Percentiles rank a stretch among this genome's conserved stretches.
Evolutionary conservation across 495 filamentous ascomycete genomes (phyloP).

Genomic region (Choiromyces venosus): DNA sequence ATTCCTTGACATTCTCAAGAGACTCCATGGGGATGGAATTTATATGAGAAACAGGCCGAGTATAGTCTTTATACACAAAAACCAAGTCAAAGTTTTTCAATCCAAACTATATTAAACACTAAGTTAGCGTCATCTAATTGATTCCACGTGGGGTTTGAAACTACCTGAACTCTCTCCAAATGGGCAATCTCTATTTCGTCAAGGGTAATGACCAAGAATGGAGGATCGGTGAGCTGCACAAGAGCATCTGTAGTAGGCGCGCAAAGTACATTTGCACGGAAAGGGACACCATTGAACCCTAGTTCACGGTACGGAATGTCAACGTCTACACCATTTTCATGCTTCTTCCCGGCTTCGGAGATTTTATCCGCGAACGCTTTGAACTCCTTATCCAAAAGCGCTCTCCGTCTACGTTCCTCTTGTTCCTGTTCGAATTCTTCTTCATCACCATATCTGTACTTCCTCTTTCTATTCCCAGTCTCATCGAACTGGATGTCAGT

Average conservation of each 20-base stretch:
- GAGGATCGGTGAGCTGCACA: slow-evolving; percentile 95
- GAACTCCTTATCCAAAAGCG: slow-evolving; percentile 90
- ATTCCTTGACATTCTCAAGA: slow-evolving; percentile 93
- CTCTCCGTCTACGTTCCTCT: slow-evolving; percentile 84
- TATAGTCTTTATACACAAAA: slow-evolving; percentile 95
- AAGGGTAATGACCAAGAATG: slow-evolving; percentile 89
- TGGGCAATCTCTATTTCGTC: slow-evolving; percentile 96
- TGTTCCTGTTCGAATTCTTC: slow-evolving; percentile 99
- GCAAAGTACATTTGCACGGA: slow-evolving; percentile 86
- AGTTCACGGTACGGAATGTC: slow-evolving; percentile 96
- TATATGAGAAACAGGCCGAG: slow-evolving; percentile 77
- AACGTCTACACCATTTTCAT: slow-evolving; percentile 67
- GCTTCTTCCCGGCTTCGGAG: slow-evolving; percentile 79
- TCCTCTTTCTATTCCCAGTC: slow-evolving; percentile 94
- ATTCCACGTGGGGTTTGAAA: neutral
- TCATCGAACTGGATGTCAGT: slow-evolving; percentile 99
- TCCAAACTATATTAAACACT: slow-evolving; percentile 58
- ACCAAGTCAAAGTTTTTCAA: slow-evolving; percentile 99
- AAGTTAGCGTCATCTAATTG: slow-evolving; percentile 9
- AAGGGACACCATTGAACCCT: slow-evolving; percentile 93
- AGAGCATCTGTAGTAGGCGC: slow-evolving; percentile 96
- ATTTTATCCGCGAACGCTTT: slow-evolving; percentile 97
- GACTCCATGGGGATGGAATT: slow-evolving; percentile 97
- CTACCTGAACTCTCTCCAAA: slow-evolving; percentile 81
- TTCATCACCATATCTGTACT: slow-evolving; percentile 97